A percentile compares a stretch with the other conserved stretches of the same genome.
These are phyloP conservation scores for rapeseed (Brassica napus) DNA, from an alignment of 345 rosid genomes.

Conservation along the genomic window Da-Ae NC_063435.1:2473501-2474000, in stretches of 20 bases:
- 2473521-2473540: slow-evolving; percentile 22
- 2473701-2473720: neutral
- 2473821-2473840: neutral
- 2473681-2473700: neutral
- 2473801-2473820: neutral
- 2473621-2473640: neutral
- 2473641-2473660: neutral
- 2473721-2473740: neutral
- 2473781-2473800: neutral
- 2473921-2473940: neutral
- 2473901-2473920: neutral
- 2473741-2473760: neutral
- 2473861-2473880: neutral
- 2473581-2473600: too few species aligned
- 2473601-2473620: neutral
- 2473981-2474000: too few species aligned
- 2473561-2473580: too few species aligned
- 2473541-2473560: neutral
- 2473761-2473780: too few species aligned
- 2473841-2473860: too few species aligned
- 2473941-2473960: too few species aligned
- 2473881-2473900: neutral
- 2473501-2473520: slow-evolving; percentile 33
- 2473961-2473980: too few species aligned
- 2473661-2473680: neutral